phyloP scores from a whole-genome alignment of 495 filamentous ascomycete genomes.

The Penicillium paradoxum region DNA sequence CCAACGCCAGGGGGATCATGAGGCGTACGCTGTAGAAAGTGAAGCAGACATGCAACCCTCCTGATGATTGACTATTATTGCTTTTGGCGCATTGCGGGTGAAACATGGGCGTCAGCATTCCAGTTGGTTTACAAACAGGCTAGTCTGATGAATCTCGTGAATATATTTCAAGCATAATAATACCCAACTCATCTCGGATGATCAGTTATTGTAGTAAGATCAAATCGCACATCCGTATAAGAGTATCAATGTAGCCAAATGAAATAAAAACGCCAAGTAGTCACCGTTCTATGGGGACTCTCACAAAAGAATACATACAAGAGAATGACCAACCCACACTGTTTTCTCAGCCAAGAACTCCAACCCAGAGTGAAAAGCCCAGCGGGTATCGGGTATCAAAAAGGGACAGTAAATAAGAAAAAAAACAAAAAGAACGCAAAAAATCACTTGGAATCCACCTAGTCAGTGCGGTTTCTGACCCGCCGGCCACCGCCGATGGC shows the following conservation, averaged over 20 bases:
- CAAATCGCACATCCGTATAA: neutral
- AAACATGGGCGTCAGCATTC: neutral
- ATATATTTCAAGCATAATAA: neutral
- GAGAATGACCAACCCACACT: constrained; percentile 6
- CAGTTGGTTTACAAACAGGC: neutral
- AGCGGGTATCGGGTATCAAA: constrained; percentile 27
- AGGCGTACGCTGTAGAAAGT: neutral
- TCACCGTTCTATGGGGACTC: neutral
- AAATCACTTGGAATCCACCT: constrained; percentile 4
- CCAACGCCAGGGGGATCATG: neutral
- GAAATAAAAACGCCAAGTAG: constrained; percentile 4
- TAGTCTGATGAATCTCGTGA: neutral
- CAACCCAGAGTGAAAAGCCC: constrained; percentile 13
- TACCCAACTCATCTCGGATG: neutral
- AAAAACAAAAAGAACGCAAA: constrained; percentile 5
- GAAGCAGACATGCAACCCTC: neutral
- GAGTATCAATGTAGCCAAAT: constrained; percentile 1
- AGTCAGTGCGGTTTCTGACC: constrained; percentile 26
- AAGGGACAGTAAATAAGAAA: constrained; percentile 3
- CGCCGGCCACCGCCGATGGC: constrained; percentile 24
- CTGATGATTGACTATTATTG: neutral
- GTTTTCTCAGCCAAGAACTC: constrained; percentile 23
- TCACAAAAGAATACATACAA: constrained; percentile 9
- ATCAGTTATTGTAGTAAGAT: neutral
- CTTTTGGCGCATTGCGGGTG: neutral